A percentile compares a stretch with the other conserved stretches of the same genome.
Evolutionary conservation across 192 early-diverging fungal genomes (phyloP).

Genomic region (Linnemannia hyalina): DNA sequence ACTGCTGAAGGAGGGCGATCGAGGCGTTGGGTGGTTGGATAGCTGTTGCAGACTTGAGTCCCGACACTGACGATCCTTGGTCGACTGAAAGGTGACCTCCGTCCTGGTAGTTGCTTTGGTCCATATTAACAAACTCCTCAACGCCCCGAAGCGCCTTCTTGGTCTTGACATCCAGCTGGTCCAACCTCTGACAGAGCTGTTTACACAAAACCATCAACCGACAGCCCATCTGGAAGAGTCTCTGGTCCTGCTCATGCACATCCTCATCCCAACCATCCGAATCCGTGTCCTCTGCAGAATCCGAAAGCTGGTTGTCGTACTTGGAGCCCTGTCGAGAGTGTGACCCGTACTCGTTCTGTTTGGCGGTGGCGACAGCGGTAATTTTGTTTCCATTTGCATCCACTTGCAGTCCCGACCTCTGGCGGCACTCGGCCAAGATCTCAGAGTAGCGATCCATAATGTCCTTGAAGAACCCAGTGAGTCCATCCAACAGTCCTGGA

Average conservation of each 20-base stretch:
- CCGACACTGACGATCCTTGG: slow-evolving; percentile 10
- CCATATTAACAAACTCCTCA: slow-evolving; percentile 35
- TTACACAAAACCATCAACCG: slow-evolving; percentile 69
- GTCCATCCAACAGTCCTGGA: slow-evolving; percentile 62
- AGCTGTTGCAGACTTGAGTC: slow-evolving; percentile 5
- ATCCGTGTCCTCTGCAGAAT: slow-evolving; percentile 50
- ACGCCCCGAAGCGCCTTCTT: slow-evolving; percentile 37
- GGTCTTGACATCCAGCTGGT: slow-evolving; percentile 56
- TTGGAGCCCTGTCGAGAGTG: slow-evolving; percentile 13
- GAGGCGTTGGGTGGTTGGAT: slow-evolving; percentile 50
- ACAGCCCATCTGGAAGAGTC: slow-evolving; percentile 78
- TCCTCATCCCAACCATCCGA: slow-evolving; percentile 63
- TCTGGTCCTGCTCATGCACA: slow-evolving; percentile 65
- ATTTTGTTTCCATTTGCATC: slow-evolving; percentile 13
- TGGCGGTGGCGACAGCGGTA: background rate
- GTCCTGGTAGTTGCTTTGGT: slow-evolving; percentile 17
- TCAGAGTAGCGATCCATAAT: slow-evolving; percentile 60
- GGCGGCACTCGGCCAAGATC: slow-evolving; percentile 56
- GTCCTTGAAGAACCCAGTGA: slow-evolving; percentile 65
- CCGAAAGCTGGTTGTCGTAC: slow-evolving; percentile 12
- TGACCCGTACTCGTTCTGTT: slow-evolving; percentile 6
- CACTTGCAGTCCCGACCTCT: slow-evolving; percentile 56
- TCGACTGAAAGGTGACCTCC: slow-evolving; percentile 15
- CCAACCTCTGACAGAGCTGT: slow-evolving; percentile 56
- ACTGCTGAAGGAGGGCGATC: slow-evolving; percentile 59